Evolutionary conservation across 2,329 filamentous ascomycete genomes (phyloP).

Genomic region (Aspergillus caelatus): DNA sequence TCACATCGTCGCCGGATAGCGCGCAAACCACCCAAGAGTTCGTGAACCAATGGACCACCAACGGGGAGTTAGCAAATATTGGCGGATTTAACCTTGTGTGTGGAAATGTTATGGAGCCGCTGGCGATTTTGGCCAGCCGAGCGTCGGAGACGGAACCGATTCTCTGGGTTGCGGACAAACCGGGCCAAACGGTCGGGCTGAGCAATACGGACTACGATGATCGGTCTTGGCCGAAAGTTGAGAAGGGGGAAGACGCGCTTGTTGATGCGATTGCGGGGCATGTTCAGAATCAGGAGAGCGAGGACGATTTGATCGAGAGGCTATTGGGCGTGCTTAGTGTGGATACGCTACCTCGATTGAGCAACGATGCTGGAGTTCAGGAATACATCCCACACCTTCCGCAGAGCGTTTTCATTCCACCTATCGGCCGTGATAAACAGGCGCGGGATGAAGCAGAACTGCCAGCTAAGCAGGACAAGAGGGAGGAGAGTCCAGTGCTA

Average conservation of each 20-base stretch:
- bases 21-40: conserved; percentile 51
- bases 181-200: conserved; percentile 56
- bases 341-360: conserved; percentile 56
- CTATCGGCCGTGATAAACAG: conserved; percentile 47
- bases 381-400: conserved; percentile 57
- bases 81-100: conserved; percentile 64
- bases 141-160: conserved; percentile 52
- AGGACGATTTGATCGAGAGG: conserved; percentile 47
- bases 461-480: background rate
- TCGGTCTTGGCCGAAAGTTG: conserved; percentile 61
- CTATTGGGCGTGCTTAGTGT: conserved; percentile 54
- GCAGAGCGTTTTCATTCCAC: conserved; percentile 62
- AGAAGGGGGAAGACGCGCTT: conserved; percentile 55
- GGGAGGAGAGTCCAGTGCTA: conserved; percentile 17
- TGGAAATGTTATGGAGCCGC: conserved; percentile 52
- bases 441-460: conserved; percentile 20
- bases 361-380: conserved; percentile 51
- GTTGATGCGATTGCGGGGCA: conserved; percentile 50
- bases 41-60: conserved; percentile 53
- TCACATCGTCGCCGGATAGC: conserved; percentile 47
- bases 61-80: conserved; percentile 54
- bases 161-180: conserved; percentile 48
- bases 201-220: conserved; percentile 62
- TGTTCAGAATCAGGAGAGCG: conserved; percentile 45
- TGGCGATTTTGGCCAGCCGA: conserved; percentile 62